These are phyloP conservation scores for Quercus agrifolia DNA, from an alignment of 306 rosid species.

Conservation along the genomic window DNA sequence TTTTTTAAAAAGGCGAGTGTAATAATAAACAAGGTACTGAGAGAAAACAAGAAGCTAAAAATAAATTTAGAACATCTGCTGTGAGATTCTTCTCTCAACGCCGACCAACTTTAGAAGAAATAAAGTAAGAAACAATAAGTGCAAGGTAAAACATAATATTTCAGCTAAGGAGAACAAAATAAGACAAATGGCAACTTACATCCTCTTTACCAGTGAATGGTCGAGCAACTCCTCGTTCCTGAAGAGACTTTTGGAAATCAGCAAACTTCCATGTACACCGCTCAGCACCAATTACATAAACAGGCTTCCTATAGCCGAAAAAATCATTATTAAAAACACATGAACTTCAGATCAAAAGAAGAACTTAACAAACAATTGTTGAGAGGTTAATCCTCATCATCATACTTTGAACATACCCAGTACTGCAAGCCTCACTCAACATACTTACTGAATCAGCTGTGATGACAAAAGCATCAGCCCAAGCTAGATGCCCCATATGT, in stretches of 20 bases:
- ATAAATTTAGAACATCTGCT: background rate
- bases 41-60: background rate
- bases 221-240: constrained; percentile 62
- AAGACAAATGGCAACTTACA: constrained; percentile 49
- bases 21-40: background rate
- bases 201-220: constrained; percentile 74
- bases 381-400: constrained; percentile 13
- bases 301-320: constrained; percentile 74
- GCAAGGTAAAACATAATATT: background rate
- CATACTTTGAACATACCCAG: constrained; percentile 61
- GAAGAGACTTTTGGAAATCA: constrained; percentile 71
- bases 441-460: constrained; percentile 93
- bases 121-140: background rate
- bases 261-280: constrained; percentile 87
- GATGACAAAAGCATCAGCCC: constrained; percentile 88
- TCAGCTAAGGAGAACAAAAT: background rate
- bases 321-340: constrained; percentile 5
- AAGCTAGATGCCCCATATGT: constrained; percentile 80
- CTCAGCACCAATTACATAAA: constrained; percentile 72
- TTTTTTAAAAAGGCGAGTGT: too few species aligned
- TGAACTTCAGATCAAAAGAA: constrained; percentile 22
- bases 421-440: constrained; percentile 96
- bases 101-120: background rate
- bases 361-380: background rate
- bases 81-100: background rate